Percentiles rank a stretch among this genome's conserved stretches.
Conservation (phyloP, 1,284 basidiomycete genomes). For the Hortiboletus rubellus region DNA sequence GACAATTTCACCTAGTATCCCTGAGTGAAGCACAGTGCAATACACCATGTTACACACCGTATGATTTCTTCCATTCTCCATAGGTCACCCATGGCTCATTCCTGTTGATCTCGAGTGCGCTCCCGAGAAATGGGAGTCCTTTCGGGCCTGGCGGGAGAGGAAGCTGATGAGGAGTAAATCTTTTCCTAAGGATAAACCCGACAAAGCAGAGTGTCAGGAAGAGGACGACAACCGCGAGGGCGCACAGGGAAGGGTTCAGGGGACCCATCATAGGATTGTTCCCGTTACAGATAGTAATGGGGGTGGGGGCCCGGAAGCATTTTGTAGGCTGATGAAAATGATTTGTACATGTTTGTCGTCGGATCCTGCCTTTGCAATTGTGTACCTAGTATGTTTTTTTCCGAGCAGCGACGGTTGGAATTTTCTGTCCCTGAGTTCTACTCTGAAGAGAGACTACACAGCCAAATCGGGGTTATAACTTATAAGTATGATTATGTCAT, state of each 20-base stretch:
- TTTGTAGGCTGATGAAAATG: too few species aligned
- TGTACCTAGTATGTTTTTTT: too few species aligned
- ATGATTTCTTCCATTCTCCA: slow-evolving; percentile 21
- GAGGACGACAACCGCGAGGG: background rate
- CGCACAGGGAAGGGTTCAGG: background rate
- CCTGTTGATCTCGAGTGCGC: slow-evolving; percentile 23
- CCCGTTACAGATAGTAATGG: too few species aligned
- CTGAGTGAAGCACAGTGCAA: background rate
- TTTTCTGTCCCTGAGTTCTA: too few species aligned
- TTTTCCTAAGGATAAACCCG: slow-evolving; percentile 1
- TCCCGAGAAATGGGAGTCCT: slow-evolving; percentile 31
- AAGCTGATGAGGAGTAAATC: slow-evolving; percentile 16
- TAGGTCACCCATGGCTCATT: slow-evolving; percentile 34
- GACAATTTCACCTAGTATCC: slow-evolving; percentile 22
- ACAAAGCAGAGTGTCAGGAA: slow-evolving; percentile 6
- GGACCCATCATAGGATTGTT: slow-evolving; percentile 7
- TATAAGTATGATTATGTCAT: too few species aligned
- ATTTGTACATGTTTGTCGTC: too few species aligned
- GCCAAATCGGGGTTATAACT: too few species aligned
- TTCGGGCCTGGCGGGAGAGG: slow-evolving; percentile 34
- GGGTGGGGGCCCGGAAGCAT: too few species aligned
- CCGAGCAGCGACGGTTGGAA: too few species aligned
- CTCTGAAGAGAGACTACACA: too few species aligned
- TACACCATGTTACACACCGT: slow-evolving; percentile 21
- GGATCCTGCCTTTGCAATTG: too few species aligned